Base-by-base conservation (phyloP, 352 stramenopile species). In the Plasmopara muralis region DNA sequence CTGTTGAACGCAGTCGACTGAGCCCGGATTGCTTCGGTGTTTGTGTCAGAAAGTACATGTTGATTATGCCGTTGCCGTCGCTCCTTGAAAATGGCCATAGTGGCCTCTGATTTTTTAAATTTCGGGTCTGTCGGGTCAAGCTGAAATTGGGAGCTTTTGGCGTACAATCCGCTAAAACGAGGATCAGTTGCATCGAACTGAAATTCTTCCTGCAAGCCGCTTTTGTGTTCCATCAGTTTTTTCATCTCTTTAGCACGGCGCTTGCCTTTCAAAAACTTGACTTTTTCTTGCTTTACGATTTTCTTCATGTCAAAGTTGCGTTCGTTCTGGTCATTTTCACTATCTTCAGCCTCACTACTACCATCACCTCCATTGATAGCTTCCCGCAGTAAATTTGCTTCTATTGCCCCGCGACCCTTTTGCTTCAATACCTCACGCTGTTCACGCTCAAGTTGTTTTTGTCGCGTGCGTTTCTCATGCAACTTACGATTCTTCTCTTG, bases 301-400 rank as follows among this genome's bases (percentile, higher is more conserved):
- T 76, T 76, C 63, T 90, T 91, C 76, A 93, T 87, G 68, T 93
- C 80, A 52, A 91, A 93, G 51, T 91, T 83, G 42, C 82, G 82
- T 45, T 83, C 75, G n/a, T 50, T 68, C 13, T 74, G 56, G 16
- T 66, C 68, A 15, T 66, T 71, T 35, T 68, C 72, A 8, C 33
- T 56, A 47, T 61, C 50, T 4, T 48, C 64, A n/a, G 29, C 52
- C 8, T 62, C 72, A 15, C 60, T 68, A 16, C 57, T 66, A 13
- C 68, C 68, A 28, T 34, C 65, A 9, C 61, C 67, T 33, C 63
- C 74, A 6, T 63, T 68, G 29, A 89, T 77, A 9, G 75, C 78
- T 13, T 81, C 78, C 10, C 78, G 78, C 41, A 89, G 59, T 37
- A 81, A 52, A 47, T 78, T 71, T 4, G 69, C 64, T 48, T 86